Evolutionary conservation across 192 early-diverging fungal species (phyloP).

Genomic region (Kickxella alabastrina): DNA sequence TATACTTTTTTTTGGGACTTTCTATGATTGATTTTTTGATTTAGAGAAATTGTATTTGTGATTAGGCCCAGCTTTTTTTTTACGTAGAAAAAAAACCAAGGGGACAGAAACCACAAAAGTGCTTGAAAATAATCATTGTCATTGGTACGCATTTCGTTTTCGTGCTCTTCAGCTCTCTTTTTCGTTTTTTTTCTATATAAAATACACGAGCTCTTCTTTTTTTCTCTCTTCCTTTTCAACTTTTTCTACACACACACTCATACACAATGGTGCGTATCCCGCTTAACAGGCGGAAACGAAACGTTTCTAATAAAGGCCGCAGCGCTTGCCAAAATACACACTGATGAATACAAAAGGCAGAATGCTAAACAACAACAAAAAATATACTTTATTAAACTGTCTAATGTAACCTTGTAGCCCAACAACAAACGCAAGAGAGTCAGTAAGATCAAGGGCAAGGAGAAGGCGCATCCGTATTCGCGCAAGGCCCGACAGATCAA

Average conservation of each 20-base stretch:
- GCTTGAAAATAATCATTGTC: too few species aligned
- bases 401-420: slow-evolving; percentile 25
- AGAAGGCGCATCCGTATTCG: slow-evolving; percentile 73
- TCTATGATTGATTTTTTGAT: too few species aligned
- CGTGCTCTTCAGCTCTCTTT: background rate
- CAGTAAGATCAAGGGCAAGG: slow-evolving; percentile 55
- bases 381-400: background rate
- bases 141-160: background rate
- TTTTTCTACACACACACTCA: background rate
- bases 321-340: background rate
- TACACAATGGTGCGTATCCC: slow-evolving; percentile 1
- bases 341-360: background rate
- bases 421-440: slow-evolving; percentile 58
- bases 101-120: too few species aligned
- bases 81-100: too few species aligned
- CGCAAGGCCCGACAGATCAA: slow-evolving; percentile 67
- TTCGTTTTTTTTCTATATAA: too few species aligned
- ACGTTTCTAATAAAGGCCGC: too few species aligned
- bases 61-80: too few species aligned
- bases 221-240: too few species aligned
- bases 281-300: too few species aligned
- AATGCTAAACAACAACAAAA: background rate
- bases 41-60: too few species aligned
- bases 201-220: too few species aligned
- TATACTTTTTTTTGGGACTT: background rate